Evolutionary conservation across 176 grass and related monocot species (phyloP).

Genomic region (Cocos nucifera): DNA sequence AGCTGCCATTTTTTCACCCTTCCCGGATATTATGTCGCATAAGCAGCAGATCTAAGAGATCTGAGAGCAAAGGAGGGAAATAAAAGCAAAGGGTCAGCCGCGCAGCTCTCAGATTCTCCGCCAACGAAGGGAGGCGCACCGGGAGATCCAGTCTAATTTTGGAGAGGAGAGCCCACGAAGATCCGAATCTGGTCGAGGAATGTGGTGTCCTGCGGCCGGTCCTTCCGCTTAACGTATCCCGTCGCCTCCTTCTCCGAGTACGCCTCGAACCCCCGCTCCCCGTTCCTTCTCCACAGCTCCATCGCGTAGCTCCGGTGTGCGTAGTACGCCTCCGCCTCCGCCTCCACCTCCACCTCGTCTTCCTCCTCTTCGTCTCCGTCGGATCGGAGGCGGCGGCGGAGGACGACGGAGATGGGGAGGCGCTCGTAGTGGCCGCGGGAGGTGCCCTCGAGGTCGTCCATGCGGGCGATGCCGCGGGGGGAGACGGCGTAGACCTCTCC

Average conservation of each 20-base stretch:
- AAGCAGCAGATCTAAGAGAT: too few relatives aligned
- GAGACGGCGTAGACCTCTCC: conserved; percentile 70
- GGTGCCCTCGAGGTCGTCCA: conserved; percentile 78
- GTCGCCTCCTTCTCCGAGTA: conserved; percentile 53
- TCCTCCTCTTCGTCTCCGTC: background rate
- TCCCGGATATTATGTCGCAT: too few relatives aligned
- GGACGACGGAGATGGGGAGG: conserved; percentile 30
- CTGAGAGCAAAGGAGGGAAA: too few relatives aligned
- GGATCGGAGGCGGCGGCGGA: background rate
- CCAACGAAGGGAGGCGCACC: background rate
- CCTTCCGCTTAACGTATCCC: conserved; percentile 61
- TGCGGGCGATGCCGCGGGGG: conserved; percentile 30
- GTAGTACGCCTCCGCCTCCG: conserved; percentile 64
- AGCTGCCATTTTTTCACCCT: too few relatives aligned
- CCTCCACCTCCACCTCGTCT: conserved; percentile 15
- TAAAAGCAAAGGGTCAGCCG: too few relatives aligned
- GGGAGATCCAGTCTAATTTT: too few relatives aligned
- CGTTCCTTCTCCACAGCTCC: conserved; percentile 60
- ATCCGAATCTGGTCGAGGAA: conserved; percentile 77
- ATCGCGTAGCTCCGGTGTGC: conserved; percentile 54
- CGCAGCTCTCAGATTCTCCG: too few relatives aligned
- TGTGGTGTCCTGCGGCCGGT: conserved; percentile 50
- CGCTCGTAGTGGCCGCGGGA: conserved; percentile 69
- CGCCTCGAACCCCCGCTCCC: conserved; percentile 43
- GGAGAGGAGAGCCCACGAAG: conserved; percentile 37